These are phyloP conservation scores for Colletotrichum sp. DNA, from an alignment of 2,329 filamentous ascomycete species.

Conservation along the genomic window DNA sequence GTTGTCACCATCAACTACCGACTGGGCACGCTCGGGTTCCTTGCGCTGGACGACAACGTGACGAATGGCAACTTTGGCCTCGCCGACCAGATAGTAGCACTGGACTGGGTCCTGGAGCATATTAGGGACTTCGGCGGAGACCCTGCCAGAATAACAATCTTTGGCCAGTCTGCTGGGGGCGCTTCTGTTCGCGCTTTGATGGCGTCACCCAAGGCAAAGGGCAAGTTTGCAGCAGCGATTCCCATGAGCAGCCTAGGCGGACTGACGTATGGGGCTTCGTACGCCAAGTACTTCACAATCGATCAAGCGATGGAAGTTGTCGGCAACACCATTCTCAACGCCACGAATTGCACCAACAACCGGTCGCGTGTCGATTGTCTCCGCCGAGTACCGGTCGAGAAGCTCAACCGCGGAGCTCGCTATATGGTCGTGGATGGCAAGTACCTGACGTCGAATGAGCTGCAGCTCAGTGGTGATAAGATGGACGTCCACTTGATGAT, in stretches of 20 bases:
- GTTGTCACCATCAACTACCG: slow-evolving; percentile 67
- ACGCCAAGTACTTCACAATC: slow-evolving; percentile 64
- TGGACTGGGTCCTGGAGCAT: slow-evolving; percentile 56
- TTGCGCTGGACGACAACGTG: slow-evolving; percentile 54
- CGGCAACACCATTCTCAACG: slow-evolving; percentile 55
- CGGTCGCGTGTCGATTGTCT: slow-evolving; percentile 59
- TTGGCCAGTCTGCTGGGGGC: slow-evolving; percentile 60
- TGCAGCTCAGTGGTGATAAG: slow-evolving; percentile 49
- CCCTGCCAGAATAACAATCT: slow-evolving; percentile 59
- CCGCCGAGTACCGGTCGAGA: slow-evolving; percentile 47
- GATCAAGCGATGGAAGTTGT: slow-evolving; percentile 52
- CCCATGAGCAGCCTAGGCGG: slow-evolving; percentile 45
- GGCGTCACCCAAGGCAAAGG: slow-evolving; percentile 50
- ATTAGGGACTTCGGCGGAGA: slow-evolving; percentile 62
- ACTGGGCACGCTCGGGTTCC: slow-evolving; percentile 61
- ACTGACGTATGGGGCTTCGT: slow-evolving; percentile 59
- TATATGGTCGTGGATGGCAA: slow-evolving; percentile 65
- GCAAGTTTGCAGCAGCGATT: slow-evolving; percentile 54
- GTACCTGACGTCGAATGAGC: slow-evolving; percentile 53
- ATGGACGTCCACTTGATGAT: slow-evolving; percentile 61
- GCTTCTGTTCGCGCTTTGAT: slow-evolving; percentile 55
- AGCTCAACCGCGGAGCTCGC: slow-evolving; percentile 46
- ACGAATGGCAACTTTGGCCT: slow-evolving; percentile 56
- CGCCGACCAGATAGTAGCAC: slow-evolving; percentile 52
- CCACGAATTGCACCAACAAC: slow-evolving; percentile 56